Conservation (phyloP, 768 basidiomycete genomes). For the Cubamyces lactineus region DNA sequence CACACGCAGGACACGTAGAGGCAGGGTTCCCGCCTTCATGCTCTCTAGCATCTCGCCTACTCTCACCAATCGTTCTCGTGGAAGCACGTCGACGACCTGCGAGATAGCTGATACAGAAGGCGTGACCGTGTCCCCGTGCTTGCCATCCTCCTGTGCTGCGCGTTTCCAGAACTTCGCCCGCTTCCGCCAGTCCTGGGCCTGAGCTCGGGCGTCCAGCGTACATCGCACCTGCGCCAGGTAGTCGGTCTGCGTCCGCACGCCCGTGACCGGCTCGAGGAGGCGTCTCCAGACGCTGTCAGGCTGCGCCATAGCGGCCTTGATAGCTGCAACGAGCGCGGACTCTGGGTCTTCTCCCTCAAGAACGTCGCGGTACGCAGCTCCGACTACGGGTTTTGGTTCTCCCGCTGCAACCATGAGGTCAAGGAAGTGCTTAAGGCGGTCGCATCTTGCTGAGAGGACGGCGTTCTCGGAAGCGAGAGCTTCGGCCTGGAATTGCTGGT, state of each 20-base stretch:
- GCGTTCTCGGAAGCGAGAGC: conserved; percentile 22
- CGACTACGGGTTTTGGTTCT: conserved; percentile 24
- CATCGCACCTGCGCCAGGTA: conserved; percentile 33
- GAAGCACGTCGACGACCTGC: conserved; percentile 21
- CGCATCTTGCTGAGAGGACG: conserved; percentile 14
- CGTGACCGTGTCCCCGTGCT: conserved; percentile 27
- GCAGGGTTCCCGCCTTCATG: conserved; percentile 5
- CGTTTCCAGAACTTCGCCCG: conserved; percentile 30
- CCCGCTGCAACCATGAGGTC: conserved; percentile 21
- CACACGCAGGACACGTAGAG: not conserved
- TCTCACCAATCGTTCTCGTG: conserved; percentile 3
- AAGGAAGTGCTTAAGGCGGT: conserved; percentile 25
- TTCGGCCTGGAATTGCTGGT: not conserved
- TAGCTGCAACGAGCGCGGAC: conserved; percentile 28
- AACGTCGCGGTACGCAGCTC: conserved; percentile 14
- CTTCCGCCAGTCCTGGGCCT: conserved; percentile 26
- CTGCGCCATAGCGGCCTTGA: conserved; percentile 20
- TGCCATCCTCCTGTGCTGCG: conserved; percentile 24
- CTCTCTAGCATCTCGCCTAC: conserved; percentile 17
- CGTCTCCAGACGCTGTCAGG: conserved; percentile 26
- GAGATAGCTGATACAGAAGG: conserved; percentile 29
- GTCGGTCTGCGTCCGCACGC: conserved; percentile 28
- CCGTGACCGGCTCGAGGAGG: conserved; percentile 31
- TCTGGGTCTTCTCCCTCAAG: conserved; percentile 25
- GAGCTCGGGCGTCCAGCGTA: conserved; percentile 29